Conservation (phyloP, 805 yeast species). For the Wickerhamomyces xylosicus region DNA sequence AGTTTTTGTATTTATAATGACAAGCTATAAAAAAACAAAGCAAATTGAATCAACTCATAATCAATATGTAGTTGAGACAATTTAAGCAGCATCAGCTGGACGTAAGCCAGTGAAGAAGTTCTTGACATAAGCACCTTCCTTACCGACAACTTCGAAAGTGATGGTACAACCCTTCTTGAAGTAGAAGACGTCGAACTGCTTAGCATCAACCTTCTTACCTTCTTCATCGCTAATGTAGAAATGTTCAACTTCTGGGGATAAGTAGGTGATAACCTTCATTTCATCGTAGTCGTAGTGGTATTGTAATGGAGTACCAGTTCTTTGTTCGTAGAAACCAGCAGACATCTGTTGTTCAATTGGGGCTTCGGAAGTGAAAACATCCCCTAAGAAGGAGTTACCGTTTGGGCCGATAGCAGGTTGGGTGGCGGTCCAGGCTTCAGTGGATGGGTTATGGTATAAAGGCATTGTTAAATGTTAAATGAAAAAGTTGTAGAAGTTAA, state of each 20-base stretch:
- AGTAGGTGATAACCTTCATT: slow-evolving; percentile 44
- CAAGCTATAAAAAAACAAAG: no score
- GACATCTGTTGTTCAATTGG: slow-evolving; percentile 49
- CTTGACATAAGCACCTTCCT: slow-evolving; percentile 36
- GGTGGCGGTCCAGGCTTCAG: slow-evolving; percentile 39
- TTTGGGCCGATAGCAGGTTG: slow-evolving; percentile 55
- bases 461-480: slow-evolving; percentile 9
- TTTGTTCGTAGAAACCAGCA: slow-evolving; percentile 63
- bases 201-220: slow-evolving; percentile 44
- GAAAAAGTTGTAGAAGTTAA: neutral
- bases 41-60: no score
- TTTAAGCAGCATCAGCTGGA: slow-evolving; percentile 28
- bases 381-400: slow-evolving; percentile 62
- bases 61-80: no score
- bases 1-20: no score
- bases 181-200: slow-evolving; percentile 60
- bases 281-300: slow-evolving; percentile 60
- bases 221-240: slow-evolving; percentile 56
- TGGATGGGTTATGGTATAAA: slow-evolving; percentile 39
- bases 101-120: slow-evolving; percentile 57
- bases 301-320: slow-evolving; percentile 57
- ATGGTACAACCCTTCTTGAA: slow-evolving; percentile 60
- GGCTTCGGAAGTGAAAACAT: slow-evolving; percentile 50
- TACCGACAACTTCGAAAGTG: slow-evolving; percentile 50
- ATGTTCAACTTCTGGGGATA: slow-evolving; percentile 40